Conservation (phyloP, 2,329 filamentous ascomycete genomes). For the Pseudocercospora fuligena region DNA sequence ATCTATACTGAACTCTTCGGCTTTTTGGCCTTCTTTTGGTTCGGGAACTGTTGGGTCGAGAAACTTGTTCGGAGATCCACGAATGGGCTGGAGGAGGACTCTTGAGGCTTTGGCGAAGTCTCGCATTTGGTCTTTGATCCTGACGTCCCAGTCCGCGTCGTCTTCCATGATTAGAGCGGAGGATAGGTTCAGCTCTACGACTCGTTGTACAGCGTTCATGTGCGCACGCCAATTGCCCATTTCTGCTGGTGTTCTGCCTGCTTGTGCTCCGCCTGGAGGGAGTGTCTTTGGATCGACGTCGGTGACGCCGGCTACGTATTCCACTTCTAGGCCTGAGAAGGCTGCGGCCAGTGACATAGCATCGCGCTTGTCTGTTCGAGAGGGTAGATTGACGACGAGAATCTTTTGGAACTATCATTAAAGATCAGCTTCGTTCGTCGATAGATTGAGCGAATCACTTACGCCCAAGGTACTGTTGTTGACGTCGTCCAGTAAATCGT, state of each 20-base stretch:
- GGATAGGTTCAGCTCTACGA: slow-evolving; percentile 40
- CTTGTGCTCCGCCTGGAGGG: slow-evolving; percentile 32
- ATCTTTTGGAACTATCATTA: too few relatives aligned
- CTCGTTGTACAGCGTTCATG: slow-evolving; percentile 22
- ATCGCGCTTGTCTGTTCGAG: too few relatives aligned
- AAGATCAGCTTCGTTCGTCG: too few relatives aligned
- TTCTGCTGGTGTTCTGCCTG: slow-evolving; percentile 34
- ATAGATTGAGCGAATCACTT: too few relatives aligned
- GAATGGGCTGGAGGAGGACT: too few relatives aligned
- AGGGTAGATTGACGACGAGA: too few relatives aligned
- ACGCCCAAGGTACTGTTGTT: too few relatives aligned
- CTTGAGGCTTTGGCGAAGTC: slow-evolving; percentile 43
- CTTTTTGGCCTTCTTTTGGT: too few relatives aligned
- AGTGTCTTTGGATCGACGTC: slow-evolving; percentile 36
- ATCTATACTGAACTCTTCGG: too few relatives aligned
- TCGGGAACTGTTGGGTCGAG: too few relatives aligned
- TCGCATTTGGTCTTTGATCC: slow-evolving; percentile 45
- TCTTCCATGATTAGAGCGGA: slow-evolving; percentile 52
- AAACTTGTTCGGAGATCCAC: too few relatives aligned
- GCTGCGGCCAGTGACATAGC: too few relatives aligned
- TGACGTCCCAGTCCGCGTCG: slow-evolving; percentile 52
- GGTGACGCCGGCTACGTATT: slow-evolving; percentile 44
- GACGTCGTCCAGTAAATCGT: background rate
- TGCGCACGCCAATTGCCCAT: slow-evolving; percentile 2
- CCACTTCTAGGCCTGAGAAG: background rate